Percentiles rank a stretch among this genome's conserved stretches.
phyloP scores from a whole-genome alignment of 768 basidiomycete genomes.

The Auricularia heimuer region DNA sequence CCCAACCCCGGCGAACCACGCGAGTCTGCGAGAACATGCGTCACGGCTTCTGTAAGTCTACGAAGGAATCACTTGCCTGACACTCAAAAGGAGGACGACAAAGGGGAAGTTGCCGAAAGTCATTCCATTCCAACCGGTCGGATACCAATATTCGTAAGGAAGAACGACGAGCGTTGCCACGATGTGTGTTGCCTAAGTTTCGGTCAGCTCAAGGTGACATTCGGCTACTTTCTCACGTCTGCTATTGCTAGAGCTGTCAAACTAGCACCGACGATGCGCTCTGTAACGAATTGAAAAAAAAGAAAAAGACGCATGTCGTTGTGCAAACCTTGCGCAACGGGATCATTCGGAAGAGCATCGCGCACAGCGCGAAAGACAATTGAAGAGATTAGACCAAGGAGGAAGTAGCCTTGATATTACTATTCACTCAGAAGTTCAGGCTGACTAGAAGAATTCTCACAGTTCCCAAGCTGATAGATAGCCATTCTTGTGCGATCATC shows the following conservation, averaged over 20 bases:
- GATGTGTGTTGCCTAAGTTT: conserved; percentile 21
- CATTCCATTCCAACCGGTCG: conserved; percentile 54
- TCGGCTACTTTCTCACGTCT: conserved; percentile 39
- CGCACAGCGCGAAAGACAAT: conserved; percentile 58
- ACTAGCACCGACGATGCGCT: conserved; percentile 55
- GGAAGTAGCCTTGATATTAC: conserved; percentile 40
- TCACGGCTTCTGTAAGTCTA: neutral
- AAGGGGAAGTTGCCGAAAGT: conserved; percentile 71
- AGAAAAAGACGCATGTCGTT: neutral
- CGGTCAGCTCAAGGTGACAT: neutral
- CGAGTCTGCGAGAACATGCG: conserved; percentile 26
- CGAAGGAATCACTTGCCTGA: conserved; percentile 35
- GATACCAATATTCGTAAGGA: conserved; percentile 43
- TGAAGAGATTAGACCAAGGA: conserved; percentile 54
- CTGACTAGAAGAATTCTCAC: conserved; percentile 26
- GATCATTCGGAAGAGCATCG: conserved; percentile 47
- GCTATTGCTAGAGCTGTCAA: conserved; percentile 56
- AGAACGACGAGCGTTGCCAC: conserved; percentile 45
- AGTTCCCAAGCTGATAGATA: conserved; percentile 60
- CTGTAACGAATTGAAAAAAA: conserved; percentile 17
- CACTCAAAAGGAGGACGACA: conserved; percentile 42
- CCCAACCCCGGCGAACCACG: conserved; percentile 47
- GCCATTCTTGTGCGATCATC: conserved; percentile 49
- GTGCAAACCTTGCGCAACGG: conserved; percentile 34
- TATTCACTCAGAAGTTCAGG: neutral